Percentiles rank a stretch among this genome's conserved stretches.
These are phyloP conservation scores for Botryotinia calthae DNA, from an alignment of 2,329 filamentous ascomycete species.

Conservation along the genomic window DNA sequence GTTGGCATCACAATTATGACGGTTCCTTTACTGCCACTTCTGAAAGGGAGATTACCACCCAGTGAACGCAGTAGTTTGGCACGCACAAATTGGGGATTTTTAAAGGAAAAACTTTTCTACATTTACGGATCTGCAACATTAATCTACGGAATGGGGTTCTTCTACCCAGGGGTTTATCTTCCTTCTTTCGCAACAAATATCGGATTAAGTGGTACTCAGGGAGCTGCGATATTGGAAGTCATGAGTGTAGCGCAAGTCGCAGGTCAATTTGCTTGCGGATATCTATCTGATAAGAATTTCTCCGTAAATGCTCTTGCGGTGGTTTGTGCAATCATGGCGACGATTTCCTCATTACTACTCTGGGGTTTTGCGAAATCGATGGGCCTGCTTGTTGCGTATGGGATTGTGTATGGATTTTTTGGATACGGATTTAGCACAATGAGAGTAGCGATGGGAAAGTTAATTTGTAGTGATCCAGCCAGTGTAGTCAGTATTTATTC, in stretches of 20 bases:
- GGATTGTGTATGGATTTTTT: neutral
- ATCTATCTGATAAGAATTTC: neutral
- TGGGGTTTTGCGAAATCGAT: neutral
- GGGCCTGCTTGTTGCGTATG: neutral
- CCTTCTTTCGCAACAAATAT: neutral
- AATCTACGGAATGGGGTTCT: neutral
- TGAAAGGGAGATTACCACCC: neutral
- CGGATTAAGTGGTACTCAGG: neutral
- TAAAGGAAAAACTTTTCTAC: neutral
- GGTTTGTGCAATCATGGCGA: neutral
- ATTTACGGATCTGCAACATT: neutral
- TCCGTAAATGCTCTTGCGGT: neutral
- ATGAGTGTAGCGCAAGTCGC: neutral
- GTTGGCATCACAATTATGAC: conserved; percentile 43
- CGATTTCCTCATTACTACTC: neutral
- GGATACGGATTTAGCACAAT: neutral
- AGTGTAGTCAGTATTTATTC: neutral
- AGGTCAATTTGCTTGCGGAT: neutral
- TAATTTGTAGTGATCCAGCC: neutral
- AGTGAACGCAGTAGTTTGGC: neutral
- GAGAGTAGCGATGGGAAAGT: neutral
- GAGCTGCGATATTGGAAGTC: neutral
- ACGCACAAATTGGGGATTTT: neutral
- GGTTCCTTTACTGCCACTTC: conserved; percentile 20
- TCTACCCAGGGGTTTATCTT: neutral